phyloP scores from a whole-genome alignment of 108 stramenopile genomes.

The Conticribra guillardii region DNA sequence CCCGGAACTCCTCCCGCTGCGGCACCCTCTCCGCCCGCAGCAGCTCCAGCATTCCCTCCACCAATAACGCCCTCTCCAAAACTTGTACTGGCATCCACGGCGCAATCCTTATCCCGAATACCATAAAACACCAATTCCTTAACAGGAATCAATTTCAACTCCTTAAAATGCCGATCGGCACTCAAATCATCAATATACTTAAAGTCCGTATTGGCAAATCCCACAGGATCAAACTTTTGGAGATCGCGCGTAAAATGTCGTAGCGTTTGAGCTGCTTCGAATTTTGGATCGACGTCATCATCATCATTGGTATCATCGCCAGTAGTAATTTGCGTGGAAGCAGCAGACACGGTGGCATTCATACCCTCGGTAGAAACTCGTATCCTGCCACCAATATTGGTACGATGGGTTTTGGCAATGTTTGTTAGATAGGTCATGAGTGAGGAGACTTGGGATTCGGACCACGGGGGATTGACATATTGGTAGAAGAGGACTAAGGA shows the following conservation, averaged over 20 bases:
- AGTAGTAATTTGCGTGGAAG: slow-evolving; percentile 4
- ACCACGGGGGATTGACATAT: slow-evolving; percentile 69
- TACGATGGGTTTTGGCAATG: slow-evolving; percentile 53
- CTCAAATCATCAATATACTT: slow-evolving; percentile 80
- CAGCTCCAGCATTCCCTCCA: not conserved
- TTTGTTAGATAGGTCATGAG: slow-evolving; percentile 62
- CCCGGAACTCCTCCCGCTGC: not conserved
- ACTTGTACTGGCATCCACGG: slow-evolving; percentile 11
- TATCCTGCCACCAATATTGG: slow-evolving; percentile 76
- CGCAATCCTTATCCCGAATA: slow-evolving; percentile 61
- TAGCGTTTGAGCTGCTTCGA: slow-evolving; percentile 57
- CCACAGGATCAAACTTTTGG: slow-evolving; percentile 59
- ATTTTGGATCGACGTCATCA: slow-evolving; percentile 39
- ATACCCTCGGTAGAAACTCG: slow-evolving; percentile 85
- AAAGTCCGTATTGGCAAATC: slow-evolving; percentile 78
- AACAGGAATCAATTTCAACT: slow-evolving; percentile 87
- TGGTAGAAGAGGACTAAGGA: slow-evolving; percentile 85
- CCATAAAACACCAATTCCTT: slow-evolving; percentile 94
- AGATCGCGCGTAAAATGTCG: slow-evolving; percentile 75
- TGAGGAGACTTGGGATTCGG: slow-evolving; percentile 46
- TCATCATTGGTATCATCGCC: not conserved
- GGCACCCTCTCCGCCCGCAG: not conserved
- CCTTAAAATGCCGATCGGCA: slow-evolving; percentile 86
- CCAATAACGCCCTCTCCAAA: too few species aligned
- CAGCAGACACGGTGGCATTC: slow-evolving; percentile 74